Conservation (phyloP, 176 grass and related monocot species). For the Oryza punctata region DNA sequence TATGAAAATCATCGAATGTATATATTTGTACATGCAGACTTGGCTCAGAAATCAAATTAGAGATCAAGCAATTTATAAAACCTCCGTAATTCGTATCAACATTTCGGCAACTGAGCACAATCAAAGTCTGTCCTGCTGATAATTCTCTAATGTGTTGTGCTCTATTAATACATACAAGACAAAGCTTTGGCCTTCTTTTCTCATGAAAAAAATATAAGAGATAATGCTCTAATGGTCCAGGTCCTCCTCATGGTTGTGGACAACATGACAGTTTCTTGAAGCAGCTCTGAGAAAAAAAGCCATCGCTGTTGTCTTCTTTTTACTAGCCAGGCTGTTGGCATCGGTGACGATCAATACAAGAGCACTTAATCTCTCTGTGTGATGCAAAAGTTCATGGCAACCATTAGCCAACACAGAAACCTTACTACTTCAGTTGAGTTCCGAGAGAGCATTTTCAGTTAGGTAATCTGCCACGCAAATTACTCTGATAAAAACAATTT, state of each 20-base stretch:
- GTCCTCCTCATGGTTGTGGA: neutral
- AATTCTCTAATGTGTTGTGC: no score
- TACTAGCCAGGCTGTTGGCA: neutral
- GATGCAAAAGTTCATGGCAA: neutral
- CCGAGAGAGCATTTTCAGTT: neutral
- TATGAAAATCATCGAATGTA: no score
- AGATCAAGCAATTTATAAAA: no score
- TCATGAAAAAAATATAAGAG: no score
- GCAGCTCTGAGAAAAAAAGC: neutral
- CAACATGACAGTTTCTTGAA: neutral
- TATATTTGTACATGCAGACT: no score
- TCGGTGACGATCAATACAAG: neutral
- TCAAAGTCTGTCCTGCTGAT: no score
- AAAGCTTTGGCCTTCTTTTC: no score
- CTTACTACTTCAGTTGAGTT: neutral
- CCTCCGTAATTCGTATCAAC: no score
- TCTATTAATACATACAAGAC: no score
- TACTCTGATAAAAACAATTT: neutral
- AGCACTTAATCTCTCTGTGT: neutral
- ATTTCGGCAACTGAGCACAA: no score
- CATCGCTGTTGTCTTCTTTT: neutral
- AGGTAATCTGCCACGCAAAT: neutral
- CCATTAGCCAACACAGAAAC: neutral
- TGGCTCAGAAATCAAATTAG: no score
- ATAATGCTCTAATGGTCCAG: neutral